A percentile compares a stretch with the other conserved stretches of the same genome.
Conservation (phyloP, 202 grass and related monocot genomes). For the Cymbopogon flexuosus region DNA sequence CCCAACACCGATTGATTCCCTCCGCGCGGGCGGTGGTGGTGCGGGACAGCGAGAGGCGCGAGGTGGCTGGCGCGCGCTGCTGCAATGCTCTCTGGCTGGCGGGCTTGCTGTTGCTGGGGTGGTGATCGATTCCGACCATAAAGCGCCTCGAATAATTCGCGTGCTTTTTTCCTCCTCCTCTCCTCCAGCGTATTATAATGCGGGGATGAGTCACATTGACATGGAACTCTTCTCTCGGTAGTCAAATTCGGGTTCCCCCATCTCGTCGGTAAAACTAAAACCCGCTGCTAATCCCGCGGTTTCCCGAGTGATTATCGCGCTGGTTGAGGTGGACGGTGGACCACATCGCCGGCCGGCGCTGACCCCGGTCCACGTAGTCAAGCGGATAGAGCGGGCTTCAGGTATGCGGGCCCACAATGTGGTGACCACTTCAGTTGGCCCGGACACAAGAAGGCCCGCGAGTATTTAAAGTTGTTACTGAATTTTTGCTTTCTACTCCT, state of each 20-base stretch:
- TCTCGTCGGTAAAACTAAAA: neutral
- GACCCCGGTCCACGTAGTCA: neutral
- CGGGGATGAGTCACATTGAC: slow-evolving; percentile 49
- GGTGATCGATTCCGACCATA: slow-evolving; percentile 16
- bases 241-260: neutral
- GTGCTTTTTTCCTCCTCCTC: neutral
- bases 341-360: slow-evolving; percentile 12
- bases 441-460: neutral
- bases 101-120: neutral
- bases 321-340: neutral
- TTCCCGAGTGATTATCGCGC: neutral
- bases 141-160: slow-evolving; percentile 44
- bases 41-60: neutral
- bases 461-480: too few relatives aligned
- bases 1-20: neutral
- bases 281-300: neutral
- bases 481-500: neutral
- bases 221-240: neutral
- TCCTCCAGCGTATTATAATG: slow-evolving; percentile 32
- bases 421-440: neutral
- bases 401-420: neutral
- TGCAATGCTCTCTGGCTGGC: slow-evolving; percentile 10
- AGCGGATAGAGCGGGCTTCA: too few relatives aligned
- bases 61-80: slow-evolving; percentile 12
- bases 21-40: neutral